Evolutionary conservation across 2,329 filamentous ascomycete genomes (phyloP).

Genomic region (Diaporthe sp.): DNA sequence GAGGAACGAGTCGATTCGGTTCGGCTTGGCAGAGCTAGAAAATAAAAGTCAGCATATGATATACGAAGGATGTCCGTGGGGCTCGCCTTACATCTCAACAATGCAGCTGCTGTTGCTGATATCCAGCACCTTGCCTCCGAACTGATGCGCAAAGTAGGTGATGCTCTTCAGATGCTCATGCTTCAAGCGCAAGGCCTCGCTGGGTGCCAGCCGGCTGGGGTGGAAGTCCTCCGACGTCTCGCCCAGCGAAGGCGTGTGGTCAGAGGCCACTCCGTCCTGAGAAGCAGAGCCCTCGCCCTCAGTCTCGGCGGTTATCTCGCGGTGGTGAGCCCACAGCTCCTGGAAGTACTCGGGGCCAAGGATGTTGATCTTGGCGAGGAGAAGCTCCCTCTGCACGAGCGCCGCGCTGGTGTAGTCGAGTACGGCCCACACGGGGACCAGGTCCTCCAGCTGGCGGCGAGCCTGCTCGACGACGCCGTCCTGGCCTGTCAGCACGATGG

Average conservation of each 20-base stretch:
- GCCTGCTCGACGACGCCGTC: conserved; percentile 98
- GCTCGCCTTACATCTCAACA: conserved; percentile 86
- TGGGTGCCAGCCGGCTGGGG: conserved; percentile 85
- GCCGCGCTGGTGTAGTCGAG: conserved; percentile 94
- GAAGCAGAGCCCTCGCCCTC: conserved; percentile 56
- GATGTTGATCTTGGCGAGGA: conserved; percentile 96
- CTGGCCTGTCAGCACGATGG: conserved; percentile 95
- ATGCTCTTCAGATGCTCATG: conserved; percentile 97
- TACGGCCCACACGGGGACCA: conserved; percentile 98
- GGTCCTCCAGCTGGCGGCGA: conserved; percentile 91
- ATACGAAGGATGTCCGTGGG: no score
- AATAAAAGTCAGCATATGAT: conserved; percentile 42
- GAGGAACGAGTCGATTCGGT: conserved; percentile 95
- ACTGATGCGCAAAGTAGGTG: conserved; percentile 96
- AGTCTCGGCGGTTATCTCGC: conserved; percentile 77
- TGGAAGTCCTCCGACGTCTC: conserved; percentile 80
- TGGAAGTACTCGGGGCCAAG: conserved; percentile 98
- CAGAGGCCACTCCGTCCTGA: conserved; percentile 43
- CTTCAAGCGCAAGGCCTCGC: conserved; percentile 94
- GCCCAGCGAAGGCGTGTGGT: conserved; percentile 54
- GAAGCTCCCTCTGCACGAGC: conserved; percentile 93
- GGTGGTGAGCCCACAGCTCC: conserved; percentile 94
- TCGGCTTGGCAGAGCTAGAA: conserved; percentile 86
- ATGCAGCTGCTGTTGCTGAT: conserved; percentile 99
- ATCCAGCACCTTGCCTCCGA: conserved; percentile 96